Percentiles rank a stretch among this genome's conserved stretches.
Conservation (phyloP, 805 yeast species). For the Wickerhamomyces bisporus region DNA sequence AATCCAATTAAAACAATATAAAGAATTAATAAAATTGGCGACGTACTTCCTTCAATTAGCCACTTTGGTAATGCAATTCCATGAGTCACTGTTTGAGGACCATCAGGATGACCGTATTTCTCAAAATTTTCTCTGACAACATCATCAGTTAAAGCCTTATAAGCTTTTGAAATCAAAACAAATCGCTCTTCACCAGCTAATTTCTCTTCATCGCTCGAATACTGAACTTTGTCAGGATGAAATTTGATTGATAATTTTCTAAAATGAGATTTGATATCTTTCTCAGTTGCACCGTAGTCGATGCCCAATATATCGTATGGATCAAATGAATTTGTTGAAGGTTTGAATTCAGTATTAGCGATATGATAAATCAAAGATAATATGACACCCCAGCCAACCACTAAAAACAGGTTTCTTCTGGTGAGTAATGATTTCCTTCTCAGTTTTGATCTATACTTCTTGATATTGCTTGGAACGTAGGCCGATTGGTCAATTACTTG, state of each 20-base stretch:
- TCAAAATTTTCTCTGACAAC: constrained; percentile 72
- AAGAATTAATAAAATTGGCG: constrained; percentile 55
- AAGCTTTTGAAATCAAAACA: constrained; percentile 84
- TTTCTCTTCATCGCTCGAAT: constrained; percentile 49
- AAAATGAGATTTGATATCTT: constrained; percentile 74
- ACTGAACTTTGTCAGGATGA: constrained; percentile 88
- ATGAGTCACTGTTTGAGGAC: constrained; percentile 83
- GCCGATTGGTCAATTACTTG: constrained; percentile 9
- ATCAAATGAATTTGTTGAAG: constrained; percentile 58
- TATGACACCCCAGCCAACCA: constrained; percentile 24
- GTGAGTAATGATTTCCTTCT: constrained; percentile 6
- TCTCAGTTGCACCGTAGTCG: constrained; percentile 61
- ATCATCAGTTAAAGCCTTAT: constrained; percentile 92
- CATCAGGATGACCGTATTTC: constrained; percentile 96
- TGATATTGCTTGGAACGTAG: constrained; percentile 11
- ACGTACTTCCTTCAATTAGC: constrained; percentile 76
- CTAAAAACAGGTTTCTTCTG: constrained; percentile 7
- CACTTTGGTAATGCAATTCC: constrained; percentile 95
- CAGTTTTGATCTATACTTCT: constrained; percentile 16
- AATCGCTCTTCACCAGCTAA: constrained; percentile 64
- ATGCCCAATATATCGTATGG: constrained; percentile 86
- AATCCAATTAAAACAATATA: constrained; percentile 74
- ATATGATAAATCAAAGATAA: constrained; percentile 35
- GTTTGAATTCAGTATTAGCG: constrained; percentile 30
- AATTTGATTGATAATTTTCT: constrained; percentile 80